Percentiles rank a stretch among this genome's conserved stretches.
Evolutionary conservation across 352 stramenopile genomes (phyloP).

Genomic region (Phytophthora colocasiae): DNA sequence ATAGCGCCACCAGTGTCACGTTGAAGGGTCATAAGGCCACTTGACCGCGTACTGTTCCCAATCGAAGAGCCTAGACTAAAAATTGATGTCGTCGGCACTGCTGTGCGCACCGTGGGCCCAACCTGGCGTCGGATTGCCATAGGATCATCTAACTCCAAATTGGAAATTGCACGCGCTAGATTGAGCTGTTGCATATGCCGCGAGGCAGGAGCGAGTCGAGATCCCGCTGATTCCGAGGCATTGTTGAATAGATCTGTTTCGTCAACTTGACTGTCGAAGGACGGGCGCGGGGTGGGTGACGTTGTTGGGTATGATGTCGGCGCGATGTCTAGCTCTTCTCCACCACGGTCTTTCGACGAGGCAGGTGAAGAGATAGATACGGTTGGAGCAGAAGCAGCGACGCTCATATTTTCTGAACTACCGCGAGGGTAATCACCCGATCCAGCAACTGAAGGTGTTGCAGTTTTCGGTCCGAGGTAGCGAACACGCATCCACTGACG

Average conservation of each 20-base stretch:
- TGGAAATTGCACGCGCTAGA: constrained; percentile 76
- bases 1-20: constrained; percentile 55
- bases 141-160: constrained; percentile 80
- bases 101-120: constrained; percentile 53
- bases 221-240: constrained; percentile 5
- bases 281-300: constrained; percentile 43
- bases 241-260: constrained; percentile 29
- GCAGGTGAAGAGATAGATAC: constrained; percentile 22
- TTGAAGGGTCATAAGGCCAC: constrained; percentile 55
- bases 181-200: constrained; percentile 83
- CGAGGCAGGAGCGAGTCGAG: constrained; percentile 62
- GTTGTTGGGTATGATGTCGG: constrained; percentile 36
- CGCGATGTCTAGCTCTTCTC: constrained; percentile 23
- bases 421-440: constrained; percentile 34
- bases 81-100: constrained; percentile 66
- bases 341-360: constrained; percentile 26
- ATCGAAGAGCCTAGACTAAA: constrained; percentile 70
- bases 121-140: constrained; percentile 71
- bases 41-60: constrained; percentile 55
- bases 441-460: constrained; percentile 23
- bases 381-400: constrained; percentile 13
- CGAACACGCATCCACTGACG: constrained; percentile 72
- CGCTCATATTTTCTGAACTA: constrained; percentile 20
- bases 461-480: constrained; percentile 48
- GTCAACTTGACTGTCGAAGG: constrained; percentile 38